A percentile compares a stretch with the other conserved stretches of the same genome.
Conservation (phyloP, 1,284 basidiomycete species). For the Athelia psychrophila region DNA sequence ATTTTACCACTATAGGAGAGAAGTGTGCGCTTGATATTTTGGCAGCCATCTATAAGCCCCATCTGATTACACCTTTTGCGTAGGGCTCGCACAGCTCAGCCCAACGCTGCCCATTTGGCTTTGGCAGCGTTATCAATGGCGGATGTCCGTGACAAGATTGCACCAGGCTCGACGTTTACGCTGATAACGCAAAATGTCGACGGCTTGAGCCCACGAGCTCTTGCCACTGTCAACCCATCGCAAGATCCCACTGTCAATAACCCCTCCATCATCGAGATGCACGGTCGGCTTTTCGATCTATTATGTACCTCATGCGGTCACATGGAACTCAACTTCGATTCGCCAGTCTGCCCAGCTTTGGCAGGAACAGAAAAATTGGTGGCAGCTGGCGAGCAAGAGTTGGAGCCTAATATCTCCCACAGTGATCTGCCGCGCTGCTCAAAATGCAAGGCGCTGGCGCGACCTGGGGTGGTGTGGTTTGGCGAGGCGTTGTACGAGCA, state of each 20-base stretch:
- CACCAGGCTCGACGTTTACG: conserved; percentile 44
- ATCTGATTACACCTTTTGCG: neutral
- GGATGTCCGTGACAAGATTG: conserved; percentile 30
- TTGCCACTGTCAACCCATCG: conserved; percentile 13
- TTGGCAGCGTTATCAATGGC: conserved; percentile 47
- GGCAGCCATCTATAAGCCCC: neutral
- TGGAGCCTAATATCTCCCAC: conserved; percentile 34
- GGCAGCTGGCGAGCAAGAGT: conserved; percentile 31
- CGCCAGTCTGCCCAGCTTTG: conserved; percentile 52
- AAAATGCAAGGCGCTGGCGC: conserved; percentile 45
- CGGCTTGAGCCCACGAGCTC: conserved; percentile 45
- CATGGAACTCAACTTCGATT: conserved; percentile 34
- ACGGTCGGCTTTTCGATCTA: conserved; percentile 58
- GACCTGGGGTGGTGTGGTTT: conserved; percentile 71
- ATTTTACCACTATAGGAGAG: conserved; percentile 62
- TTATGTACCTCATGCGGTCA: conserved; percentile 49
- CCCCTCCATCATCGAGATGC: conserved; percentile 52
- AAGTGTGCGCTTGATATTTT: conserved; percentile 30
- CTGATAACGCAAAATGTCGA: conserved; percentile 71
- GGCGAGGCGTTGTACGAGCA: conserved; percentile 48
- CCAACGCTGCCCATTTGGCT: conserved; percentile 56
- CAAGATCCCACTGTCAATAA: conserved; percentile 3
- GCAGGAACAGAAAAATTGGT: conserved; percentile 48
- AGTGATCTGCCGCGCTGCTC: conserved; percentile 49
- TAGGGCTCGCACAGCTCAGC: conserved; percentile 45